Percentiles rank a stretch among this genome's conserved stretches.
These are phyloP conservation scores for Yarrowia galli DNA, from an alignment of 1,139 yeast species.

Conservation along the genomic window DNA sequence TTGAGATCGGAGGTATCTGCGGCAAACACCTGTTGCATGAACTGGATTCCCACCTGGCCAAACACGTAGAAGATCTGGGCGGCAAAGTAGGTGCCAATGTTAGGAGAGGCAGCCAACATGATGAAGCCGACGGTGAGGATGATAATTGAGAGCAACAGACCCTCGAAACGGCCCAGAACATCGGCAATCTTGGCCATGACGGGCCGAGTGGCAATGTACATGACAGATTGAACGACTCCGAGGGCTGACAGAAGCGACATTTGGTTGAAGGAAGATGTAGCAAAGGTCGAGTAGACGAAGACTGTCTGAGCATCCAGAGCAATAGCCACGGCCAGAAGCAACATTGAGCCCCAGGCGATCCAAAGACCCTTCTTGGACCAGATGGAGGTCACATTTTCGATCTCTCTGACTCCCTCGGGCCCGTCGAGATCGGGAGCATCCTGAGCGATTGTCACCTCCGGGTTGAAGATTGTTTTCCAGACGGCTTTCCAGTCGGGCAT, in stretches of 20 bases:
- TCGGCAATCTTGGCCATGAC: slow-evolving; percentile 55
- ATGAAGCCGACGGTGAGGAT: slow-evolving; percentile 50
- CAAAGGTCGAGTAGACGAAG: slow-evolving; percentile 52
- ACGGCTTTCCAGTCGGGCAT: slow-evolving; percentile 23
- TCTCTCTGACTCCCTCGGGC: slow-evolving; percentile 29
- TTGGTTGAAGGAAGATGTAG: slow-evolving; percentile 53
- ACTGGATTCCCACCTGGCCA: slow-evolving; percentile 53
- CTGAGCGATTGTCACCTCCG: slow-evolving; percentile 16
- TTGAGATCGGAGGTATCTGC: slow-evolving; percentile 54
- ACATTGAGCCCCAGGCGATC: slow-evolving; percentile 48
- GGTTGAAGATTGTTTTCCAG: slow-evolving; percentile 36
- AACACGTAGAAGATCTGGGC: slow-evolving; percentile 52
- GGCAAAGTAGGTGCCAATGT: slow-evolving; percentile 49
- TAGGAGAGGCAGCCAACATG: slow-evolving; percentile 49
- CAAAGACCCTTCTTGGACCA: slow-evolving; percentile 45
- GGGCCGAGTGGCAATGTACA: slow-evolving; percentile 54
- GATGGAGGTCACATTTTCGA: slow-evolving; percentile 27
- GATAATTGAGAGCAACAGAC: slow-evolving; percentile 50
- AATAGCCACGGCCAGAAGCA: slow-evolving; percentile 54
- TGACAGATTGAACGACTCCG: slow-evolving; percentile 54
- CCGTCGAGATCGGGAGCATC: slow-evolving; percentile 27
- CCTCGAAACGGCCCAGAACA: slow-evolving; percentile 55
- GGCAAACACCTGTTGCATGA: slow-evolving; percentile 53
- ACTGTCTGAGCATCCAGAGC: slow-evolving; percentile 55
- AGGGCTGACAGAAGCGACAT: slow-evolving; percentile 54